These are phyloP conservation scores for Psilocybe subaeruginosa DNA, from an alignment of 768 basidiomycete genomes.

Conservation along the genomic window DNA sequence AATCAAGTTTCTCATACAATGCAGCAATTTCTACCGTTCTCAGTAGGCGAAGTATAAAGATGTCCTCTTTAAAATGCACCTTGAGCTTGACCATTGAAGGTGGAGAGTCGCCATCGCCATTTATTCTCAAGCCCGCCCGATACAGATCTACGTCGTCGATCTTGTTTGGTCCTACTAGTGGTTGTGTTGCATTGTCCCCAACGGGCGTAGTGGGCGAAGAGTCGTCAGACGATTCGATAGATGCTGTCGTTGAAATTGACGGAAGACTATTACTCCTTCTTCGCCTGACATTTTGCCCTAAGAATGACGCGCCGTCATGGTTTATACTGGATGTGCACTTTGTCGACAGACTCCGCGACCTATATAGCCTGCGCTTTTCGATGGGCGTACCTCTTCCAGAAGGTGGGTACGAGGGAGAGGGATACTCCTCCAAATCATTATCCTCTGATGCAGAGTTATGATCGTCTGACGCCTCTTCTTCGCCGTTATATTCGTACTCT, in stretches of 20 bases:
- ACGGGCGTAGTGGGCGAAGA: background rate
- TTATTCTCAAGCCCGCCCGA: background rate
- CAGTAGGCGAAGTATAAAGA: background rate
- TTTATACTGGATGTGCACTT: background rate
- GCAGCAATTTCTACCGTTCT: background rate
- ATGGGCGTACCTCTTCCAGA: background rate
- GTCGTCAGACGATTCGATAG: background rate
- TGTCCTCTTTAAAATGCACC: background rate
- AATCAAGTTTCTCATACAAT: background rate
- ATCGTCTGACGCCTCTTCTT: background rate
- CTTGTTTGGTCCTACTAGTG: too few relatives aligned
- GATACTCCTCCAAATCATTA: background rate
- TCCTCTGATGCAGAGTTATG: background rate
- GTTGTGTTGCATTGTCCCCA: background rate
- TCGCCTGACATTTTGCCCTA: background rate
- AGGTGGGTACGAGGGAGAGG: background rate
- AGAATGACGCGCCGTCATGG: background rate
- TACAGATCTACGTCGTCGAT: background rate
- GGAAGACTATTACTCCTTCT: background rate
- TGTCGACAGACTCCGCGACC: background rate
- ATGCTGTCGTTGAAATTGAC: background rate
- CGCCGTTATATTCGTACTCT: background rate
- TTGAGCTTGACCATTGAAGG: background rate
- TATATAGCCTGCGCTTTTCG: background rate
- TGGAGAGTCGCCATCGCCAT: background rate